Percentiles rank a stretch among this genome's conserved stretches.
These are phyloP conservation scores for Gracilariopsis chorda DNA, from an alignment of 23 red algal species.

Conservation along the genomic window DNA sequence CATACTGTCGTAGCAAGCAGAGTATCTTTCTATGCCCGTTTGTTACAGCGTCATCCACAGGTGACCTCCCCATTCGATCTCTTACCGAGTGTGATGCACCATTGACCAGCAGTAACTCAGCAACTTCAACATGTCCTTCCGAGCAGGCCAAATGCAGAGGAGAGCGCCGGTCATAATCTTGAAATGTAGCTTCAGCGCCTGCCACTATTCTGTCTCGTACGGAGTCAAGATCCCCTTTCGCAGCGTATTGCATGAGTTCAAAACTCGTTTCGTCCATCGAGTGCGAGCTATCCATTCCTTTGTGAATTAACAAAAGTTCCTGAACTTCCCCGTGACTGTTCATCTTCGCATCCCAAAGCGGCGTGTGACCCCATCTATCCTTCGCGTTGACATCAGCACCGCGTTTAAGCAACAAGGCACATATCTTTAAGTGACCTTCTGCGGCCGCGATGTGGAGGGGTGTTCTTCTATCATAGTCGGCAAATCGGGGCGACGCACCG, in stretches of 20 bases:
- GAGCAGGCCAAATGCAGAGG: constrained; percentile 92
- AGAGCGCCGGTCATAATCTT: constrained; percentile 90
- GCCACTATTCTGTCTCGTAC: constrained; percentile 64
- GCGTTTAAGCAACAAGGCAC: constrained; percentile 74
- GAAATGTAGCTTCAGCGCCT: constrained; percentile 63
- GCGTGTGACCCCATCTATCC: constrained; percentile 95
- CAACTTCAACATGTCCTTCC: constrained; percentile 87
- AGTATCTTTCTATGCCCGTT: constrained; percentile 71
- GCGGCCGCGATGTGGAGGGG: constrained; percentile 89
- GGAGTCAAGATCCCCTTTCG: constrained; percentile 53
- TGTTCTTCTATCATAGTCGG: constrained; percentile 95
- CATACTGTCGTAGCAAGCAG: constrained; percentile 62
- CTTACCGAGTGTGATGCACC: constrained; percentile 70
- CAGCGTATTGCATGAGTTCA: constrained; percentile 77
- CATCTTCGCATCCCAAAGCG: constrained; percentile 80
- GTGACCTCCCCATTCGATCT: constrained; percentile 85
- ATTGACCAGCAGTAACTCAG: constrained; percentile 74
- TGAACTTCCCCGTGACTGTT: constrained; percentile 56
- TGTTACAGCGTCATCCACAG: constrained; percentile 84
- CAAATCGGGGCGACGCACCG: constrained; percentile 35
- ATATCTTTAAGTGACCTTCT: constrained; percentile 71
- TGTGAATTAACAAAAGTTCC: constrained; percentile 21
- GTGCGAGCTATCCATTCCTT: constrained; percentile 17
- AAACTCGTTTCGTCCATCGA: constrained; percentile 34
- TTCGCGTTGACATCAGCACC: constrained; percentile 71